These are phyloP conservation scores for Stramenopiles sp. DNA, from an alignment of 352 stramenopile species.

Conservation along the genomic window DNA sequence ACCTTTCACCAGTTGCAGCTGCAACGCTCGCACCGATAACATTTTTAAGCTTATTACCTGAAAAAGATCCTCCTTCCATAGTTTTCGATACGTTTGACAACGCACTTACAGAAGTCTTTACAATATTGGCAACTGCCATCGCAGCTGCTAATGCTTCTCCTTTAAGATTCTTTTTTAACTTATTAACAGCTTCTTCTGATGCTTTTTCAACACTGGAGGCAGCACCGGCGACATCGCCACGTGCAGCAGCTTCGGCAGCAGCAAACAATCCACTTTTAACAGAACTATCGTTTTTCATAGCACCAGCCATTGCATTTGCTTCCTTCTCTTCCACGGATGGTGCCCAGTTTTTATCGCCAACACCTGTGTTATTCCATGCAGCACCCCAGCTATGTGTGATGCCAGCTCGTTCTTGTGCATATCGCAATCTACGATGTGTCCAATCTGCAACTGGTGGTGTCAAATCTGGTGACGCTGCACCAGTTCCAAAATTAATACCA, in stretches of 20 bases:
- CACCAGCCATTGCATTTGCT: neutral
- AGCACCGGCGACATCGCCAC: neutral
- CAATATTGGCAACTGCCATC: neutral
- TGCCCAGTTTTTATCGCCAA: neutral
- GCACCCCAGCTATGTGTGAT: neutral
- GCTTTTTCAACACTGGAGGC: neutral
- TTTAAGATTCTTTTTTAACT: neutral
- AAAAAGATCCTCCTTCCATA: neutral
- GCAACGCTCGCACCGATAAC: neutral
- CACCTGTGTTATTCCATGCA: neutral
- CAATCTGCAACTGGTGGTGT: neutral
- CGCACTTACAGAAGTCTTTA: neutral
- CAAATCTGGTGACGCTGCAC: neutral
- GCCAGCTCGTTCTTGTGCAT: neutral
- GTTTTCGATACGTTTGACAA: neutral
- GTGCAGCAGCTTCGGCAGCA: neutral
- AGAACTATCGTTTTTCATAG: neutral
- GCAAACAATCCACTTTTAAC: neutral
- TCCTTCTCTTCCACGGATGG: neutral
- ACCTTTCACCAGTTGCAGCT: neutral
- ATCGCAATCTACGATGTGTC: neutral
- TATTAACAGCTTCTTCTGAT: neutral
- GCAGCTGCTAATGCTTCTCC: neutral
- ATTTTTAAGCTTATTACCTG: neutral
- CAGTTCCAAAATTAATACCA: neutral